A percentile compares a stretch with the other conserved stretches of the same genome.
These are phyloP conservation scores for Celoporthe dispersa DNA, from an alignment of 2,329 filamentous ascomycete species.

Conservation along the genomic window DNA sequence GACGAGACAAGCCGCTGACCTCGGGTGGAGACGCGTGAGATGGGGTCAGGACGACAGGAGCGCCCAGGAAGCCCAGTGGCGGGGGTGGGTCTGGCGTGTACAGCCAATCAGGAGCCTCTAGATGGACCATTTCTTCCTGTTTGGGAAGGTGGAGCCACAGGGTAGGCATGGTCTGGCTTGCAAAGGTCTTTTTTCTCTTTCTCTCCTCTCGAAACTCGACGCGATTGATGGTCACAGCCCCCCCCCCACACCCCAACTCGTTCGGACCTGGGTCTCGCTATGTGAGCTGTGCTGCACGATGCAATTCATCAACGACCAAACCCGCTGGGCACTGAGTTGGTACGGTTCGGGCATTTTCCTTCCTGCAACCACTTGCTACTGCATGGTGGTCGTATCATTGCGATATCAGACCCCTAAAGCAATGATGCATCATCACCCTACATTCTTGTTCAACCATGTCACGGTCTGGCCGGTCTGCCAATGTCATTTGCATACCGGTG, in stretches of 20 bases:
- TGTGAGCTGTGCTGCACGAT: background rate
- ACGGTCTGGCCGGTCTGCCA: background rate
- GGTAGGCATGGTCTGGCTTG: background rate
- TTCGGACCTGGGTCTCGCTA: background rate
- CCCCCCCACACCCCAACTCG: background rate
- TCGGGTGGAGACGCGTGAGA: conserved; percentile 21
- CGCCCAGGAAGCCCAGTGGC: conserved; percentile 1
- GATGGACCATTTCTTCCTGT: conserved; percentile 2
- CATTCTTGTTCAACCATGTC: background rate
- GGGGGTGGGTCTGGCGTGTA: conserved; percentile 4
- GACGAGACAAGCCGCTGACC: background rate
- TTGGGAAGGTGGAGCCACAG: conserved; percentile 15
- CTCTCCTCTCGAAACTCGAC: conserved; percentile 11
- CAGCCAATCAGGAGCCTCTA: conserved; percentile 6
- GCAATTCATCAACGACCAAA: background rate
- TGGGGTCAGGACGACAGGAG: background rate
- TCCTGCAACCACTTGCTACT: conserved; percentile 7
- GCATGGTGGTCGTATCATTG: background rate
- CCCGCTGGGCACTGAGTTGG: background rate
- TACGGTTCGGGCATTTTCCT: too few relatives aligned
- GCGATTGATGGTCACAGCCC: conserved; percentile 11
- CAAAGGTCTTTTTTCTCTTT: background rate
- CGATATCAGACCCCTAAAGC: background rate
- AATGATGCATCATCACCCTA: background rate
- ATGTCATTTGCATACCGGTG: conserved; percentile 10